Evolutionary conservation across 371 early-diverging fungal genomes (phyloP).

Genomic region (Rhizomucor pusillus): DNA sequence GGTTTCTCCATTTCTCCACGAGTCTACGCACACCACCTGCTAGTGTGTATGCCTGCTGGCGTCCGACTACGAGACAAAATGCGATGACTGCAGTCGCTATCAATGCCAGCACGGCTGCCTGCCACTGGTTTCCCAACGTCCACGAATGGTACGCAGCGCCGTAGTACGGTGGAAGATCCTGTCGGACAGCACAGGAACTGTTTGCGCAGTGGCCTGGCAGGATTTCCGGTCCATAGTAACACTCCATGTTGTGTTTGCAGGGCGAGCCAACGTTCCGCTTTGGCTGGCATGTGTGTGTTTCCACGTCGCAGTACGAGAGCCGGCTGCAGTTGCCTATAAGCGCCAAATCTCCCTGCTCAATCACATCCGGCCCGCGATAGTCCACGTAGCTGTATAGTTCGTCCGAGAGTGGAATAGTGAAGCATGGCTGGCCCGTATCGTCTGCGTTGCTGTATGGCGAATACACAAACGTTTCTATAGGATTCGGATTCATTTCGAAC

Average conservation of each 20-base stretch:
- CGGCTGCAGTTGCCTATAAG: conserved; percentile 47
- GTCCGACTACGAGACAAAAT: conserved; percentile 25
- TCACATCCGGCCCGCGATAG: conserved; percentile 39
- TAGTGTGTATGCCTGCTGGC: conserved; percentile 29
- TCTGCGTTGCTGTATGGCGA: conserved; percentile 20
- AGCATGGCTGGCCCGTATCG: conserved; percentile 43
- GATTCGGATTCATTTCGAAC: conserved; percentile 38
- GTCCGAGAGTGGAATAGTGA: conserved; percentile 37
- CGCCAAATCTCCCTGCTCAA: conserved; percentile 34
- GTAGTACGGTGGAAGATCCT: conserved; percentile 40
- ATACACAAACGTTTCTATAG: conserved; percentile 32
- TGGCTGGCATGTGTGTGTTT: conserved; percentile 45
- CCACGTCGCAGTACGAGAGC: conserved; percentile 39
- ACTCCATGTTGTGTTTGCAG: conserved; percentile 43
- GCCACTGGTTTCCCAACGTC: conserved; percentile 47
- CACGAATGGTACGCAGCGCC: conserved; percentile 25
- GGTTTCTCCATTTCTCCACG: conserved; percentile 38
- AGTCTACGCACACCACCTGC: conserved; percentile 17
- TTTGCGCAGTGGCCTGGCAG: conserved; percentile 45
- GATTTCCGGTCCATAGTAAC: conserved; percentile 32
- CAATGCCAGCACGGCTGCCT: conserved; percentile 30
- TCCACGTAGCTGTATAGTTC: conserved; percentile 42
- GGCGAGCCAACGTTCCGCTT: conserved; percentile 32
- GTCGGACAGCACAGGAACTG: conserved; percentile 26
- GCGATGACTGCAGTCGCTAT: conserved; percentile 32